Conservation (phyloP, 495 filamentous ascomycete genomes). For the Penicillium pancosmium region DNA sequence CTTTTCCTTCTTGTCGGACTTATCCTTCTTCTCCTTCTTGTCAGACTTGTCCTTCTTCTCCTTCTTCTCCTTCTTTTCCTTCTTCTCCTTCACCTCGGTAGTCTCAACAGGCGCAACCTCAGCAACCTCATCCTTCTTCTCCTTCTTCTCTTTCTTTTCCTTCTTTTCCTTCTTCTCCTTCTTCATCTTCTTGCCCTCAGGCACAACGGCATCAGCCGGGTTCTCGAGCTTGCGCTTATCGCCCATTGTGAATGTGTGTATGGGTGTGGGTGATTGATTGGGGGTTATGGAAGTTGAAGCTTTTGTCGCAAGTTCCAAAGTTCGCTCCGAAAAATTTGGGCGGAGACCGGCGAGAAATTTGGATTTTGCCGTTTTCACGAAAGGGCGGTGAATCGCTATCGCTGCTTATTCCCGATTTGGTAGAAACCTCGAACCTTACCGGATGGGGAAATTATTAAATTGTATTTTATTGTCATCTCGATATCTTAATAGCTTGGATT, state of each 20-base stretch:
- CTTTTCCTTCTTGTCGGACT: slow-evolving; percentile 17
- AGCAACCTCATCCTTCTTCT: slow-evolving; percentile 19
- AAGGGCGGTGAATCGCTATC: slow-evolving; percentile 24
- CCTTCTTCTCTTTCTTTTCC: slow-evolving; percentile 33
- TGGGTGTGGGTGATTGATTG: slow-evolving; percentile 3
- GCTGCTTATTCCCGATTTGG: background rate
- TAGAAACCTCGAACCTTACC: background rate
- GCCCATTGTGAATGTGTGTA: slow-evolving; percentile 33
- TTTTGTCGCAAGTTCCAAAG: background rate
- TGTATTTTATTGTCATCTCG: too few relatives aligned
- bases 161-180: slow-evolving; percentile 36
- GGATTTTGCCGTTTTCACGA: slow-evolving; percentile 24
- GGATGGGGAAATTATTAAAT: too few relatives aligned
- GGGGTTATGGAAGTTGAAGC: background rate
- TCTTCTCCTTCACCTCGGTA: slow-evolving; percentile 16
- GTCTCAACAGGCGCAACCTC: slow-evolving; percentile 14
- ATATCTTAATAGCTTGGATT: too few relatives aligned
- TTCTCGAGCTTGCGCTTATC: slow-evolving; percentile 50
- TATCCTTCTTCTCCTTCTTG: slow-evolving; percentile 26
- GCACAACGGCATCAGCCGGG: slow-evolving; percentile 31
- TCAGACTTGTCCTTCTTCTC: slow-evolving; percentile 21
- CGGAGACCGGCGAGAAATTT: slow-evolving; percentile 30
- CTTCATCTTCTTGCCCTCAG: slow-evolving; percentile 46
- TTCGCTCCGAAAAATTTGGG: slow-evolving; percentile 32
- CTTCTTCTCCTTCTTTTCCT: slow-evolving; percentile 16